Evolutionary conservation across 1,284 basidiomycete species (phyloP).

Genomic region (Phenoliferia sp.): DNA sequence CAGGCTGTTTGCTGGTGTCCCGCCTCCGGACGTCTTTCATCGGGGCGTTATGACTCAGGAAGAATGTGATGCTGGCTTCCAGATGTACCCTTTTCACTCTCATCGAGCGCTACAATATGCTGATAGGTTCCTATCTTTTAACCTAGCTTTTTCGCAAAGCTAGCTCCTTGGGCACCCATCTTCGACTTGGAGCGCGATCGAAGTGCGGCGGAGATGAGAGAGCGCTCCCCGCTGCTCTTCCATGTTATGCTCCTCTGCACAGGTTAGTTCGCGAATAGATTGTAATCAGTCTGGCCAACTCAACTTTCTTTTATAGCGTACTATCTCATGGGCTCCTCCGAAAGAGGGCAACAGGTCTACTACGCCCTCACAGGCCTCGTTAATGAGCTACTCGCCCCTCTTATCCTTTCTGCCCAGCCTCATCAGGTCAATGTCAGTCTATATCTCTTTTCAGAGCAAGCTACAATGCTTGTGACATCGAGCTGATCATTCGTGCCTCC

Average conservation of each 20-base stretch:
- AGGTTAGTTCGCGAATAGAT: too few relatives aligned
- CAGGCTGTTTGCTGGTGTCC: not conserved
- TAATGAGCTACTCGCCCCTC: conserved; percentile 12
- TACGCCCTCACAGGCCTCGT: conserved; percentile 6
- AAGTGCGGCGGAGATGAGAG: conserved; percentile 2
- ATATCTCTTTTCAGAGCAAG: not conserved
- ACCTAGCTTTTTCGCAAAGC: not conserved
- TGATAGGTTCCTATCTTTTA: not conserved
- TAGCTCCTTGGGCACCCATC: conserved; percentile 5
- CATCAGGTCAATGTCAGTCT: not conserved
- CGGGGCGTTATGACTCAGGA: conserved; percentile 2
- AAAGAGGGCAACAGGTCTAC: conserved; percentile 5
- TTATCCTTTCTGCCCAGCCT: conserved; percentile 1
- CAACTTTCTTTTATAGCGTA: too few relatives aligned
- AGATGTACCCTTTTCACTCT: conserved; percentile 1
- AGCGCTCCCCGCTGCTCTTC: conserved; percentile 11
- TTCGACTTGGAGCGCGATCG: conserved; percentile 6
- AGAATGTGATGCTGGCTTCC: conserved; percentile 7
- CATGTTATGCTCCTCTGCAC: conserved; percentile 10
- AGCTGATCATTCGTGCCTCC: not conserved
- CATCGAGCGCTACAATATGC: not conserved
- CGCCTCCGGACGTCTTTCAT: conserved; percentile 1
- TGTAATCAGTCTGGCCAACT: too few relatives aligned
- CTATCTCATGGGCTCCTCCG: conserved; percentile 8
- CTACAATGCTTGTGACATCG: not conserved